Percentiles rank a stretch among this genome's conserved stretches.
phyloP scores from a whole-genome alignment of 306 rosid species.

The Castanea crenata region DNA sequence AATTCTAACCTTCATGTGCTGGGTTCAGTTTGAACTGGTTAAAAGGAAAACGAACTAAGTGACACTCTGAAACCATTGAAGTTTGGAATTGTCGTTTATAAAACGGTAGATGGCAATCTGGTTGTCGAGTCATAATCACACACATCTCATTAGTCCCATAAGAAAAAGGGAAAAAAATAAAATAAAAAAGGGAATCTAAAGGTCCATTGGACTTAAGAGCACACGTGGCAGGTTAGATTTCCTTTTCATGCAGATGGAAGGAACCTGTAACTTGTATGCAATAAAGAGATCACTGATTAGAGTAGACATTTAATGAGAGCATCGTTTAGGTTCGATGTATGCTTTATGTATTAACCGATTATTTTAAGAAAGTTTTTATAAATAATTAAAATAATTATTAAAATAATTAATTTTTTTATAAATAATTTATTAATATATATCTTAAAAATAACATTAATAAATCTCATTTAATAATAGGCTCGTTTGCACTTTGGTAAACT shows the following conservation, averaged over 20 bases:
- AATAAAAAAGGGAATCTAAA: background rate
- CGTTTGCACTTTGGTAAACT: too few species aligned
- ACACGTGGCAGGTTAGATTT: background rate
- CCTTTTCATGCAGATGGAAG: background rate
- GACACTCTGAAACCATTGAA: background rate
- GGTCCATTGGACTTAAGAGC: background rate
- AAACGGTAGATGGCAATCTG: background rate
- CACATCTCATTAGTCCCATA: background rate
- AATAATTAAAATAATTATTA: too few species aligned
- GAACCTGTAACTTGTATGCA: background rate
- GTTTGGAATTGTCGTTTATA: background rate
- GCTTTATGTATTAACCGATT: too few species aligned
- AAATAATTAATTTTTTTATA: too few species aligned
- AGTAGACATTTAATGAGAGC: background rate
- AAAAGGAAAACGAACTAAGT: background rate
- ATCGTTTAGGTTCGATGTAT: too few species aligned
- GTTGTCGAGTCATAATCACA: background rate
- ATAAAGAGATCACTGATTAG: background rate
- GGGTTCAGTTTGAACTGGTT: background rate
- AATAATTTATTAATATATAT: too few species aligned
- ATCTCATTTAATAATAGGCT: too few species aligned
- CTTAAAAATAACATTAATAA: too few species aligned
- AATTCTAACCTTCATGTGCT: background rate
- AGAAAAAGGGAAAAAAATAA: too few species aligned
- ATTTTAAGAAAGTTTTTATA: too few species aligned